phyloP scores from a whole-genome alignment of 2,329 filamentous ascomycete species.

The Pseudogymnoascus sp. region DNA sequence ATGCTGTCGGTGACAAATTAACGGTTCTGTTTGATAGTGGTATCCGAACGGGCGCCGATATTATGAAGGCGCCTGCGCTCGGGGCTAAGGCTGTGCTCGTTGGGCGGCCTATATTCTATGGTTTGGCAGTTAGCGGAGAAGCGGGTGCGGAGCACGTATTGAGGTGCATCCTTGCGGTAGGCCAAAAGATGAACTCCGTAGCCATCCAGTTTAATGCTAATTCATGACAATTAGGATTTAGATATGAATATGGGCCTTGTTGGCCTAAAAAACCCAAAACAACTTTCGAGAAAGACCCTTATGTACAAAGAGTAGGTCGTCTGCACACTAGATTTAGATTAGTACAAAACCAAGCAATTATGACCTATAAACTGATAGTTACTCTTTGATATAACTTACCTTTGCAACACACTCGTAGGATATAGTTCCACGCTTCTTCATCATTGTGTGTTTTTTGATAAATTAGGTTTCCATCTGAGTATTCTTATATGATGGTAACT shows the following conservation, averaged over 20 bases:
- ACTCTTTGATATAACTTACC: neutral
- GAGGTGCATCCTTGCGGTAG: slow-evolving; percentile 46
- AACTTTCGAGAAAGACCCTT: neutral
- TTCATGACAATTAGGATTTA: neutral
- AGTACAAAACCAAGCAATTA: neutral
- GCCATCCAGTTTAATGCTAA: neutral
- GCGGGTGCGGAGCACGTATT: slow-evolving; percentile 52
- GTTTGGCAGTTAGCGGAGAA: slow-evolving; percentile 50
- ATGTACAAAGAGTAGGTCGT: neutral
- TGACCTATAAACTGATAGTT: neutral
- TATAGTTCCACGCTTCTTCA: too few species aligned
- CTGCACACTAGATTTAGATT: neutral
- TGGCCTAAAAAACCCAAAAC: neutral
- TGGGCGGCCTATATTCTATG: slow-evolving; percentile 52
- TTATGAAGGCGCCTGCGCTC: slow-evolving; percentile 46
- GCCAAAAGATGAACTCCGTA: neutral
- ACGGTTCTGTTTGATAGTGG: slow-evolving; percentile 55
- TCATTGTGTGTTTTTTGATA: too few species aligned
- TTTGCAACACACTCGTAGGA: too few species aligned
- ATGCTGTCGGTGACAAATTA: slow-evolving; percentile 20
- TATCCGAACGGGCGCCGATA: slow-evolving; percentile 37
- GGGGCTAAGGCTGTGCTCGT: slow-evolving; percentile 55
- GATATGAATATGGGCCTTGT: slow-evolving; percentile 1
- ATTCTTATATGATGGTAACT: too few species aligned
- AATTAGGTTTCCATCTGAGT: too few species aligned